Conservation (phyloP, 208 protist species). For the Wallacemonas sp. region DNA sequence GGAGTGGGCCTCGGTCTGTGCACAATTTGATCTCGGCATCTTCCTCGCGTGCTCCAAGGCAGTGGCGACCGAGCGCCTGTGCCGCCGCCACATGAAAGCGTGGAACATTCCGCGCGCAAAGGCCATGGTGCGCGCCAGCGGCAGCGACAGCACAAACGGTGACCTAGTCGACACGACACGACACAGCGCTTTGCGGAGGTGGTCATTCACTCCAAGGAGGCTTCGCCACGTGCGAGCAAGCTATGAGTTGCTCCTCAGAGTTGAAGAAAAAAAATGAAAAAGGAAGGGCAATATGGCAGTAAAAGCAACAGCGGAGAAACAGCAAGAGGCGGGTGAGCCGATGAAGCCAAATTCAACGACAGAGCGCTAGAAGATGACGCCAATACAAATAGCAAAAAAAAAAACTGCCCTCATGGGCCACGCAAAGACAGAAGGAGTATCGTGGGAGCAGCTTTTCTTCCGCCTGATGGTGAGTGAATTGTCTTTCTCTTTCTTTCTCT, state of each 20-base stretch:
- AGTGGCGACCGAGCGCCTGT: constrained; percentile 55
- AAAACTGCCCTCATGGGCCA: neutral
- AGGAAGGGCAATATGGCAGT: neutral
- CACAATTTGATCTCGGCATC: constrained; percentile 58
- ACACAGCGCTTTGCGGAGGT: constrained; percentile 47
- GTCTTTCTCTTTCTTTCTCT: neutral
- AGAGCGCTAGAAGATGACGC: neutral
- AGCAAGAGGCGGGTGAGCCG: too few relatives aligned
- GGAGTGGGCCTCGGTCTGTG: constrained; percentile 64
- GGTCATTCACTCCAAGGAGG: constrained; percentile 57
- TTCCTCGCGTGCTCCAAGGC: constrained; percentile 52
- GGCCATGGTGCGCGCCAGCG: constrained; percentile 62
- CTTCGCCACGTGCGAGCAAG: too few relatives aligned
- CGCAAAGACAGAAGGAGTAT: too few relatives aligned
- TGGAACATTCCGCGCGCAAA: constrained; percentile 50
- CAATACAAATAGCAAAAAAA: neutral
- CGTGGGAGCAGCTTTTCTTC: too few relatives aligned
- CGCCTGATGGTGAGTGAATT: neutral
- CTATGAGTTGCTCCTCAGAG: constrained; percentile 4
- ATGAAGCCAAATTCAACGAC: too few relatives aligned
- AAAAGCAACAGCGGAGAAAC: neutral
- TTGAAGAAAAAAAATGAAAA: neutral
- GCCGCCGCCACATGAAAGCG: constrained; percentile 68
- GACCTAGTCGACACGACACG: constrained; percentile 68
- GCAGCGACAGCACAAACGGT: constrained; percentile 73